Evolutionary conservation across 2,329 filamentous ascomycete species (phyloP).

Genomic region (Corynespora cassiicola): DNA sequence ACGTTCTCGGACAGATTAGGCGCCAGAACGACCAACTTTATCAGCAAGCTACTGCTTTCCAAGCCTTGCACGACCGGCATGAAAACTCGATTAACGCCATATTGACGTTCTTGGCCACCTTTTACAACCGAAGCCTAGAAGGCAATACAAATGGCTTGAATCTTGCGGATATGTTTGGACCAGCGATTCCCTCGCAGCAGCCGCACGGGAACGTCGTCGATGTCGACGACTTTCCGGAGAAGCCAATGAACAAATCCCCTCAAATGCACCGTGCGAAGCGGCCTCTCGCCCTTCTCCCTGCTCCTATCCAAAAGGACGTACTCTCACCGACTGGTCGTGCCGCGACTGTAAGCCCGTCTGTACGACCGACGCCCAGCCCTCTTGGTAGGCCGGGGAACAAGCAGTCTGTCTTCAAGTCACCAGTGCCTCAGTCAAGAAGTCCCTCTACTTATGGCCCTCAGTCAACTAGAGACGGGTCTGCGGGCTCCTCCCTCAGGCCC

Average conservation of each 20-base stretch:
- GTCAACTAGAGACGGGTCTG: constrained; percentile 15
- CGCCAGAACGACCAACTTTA: constrained; percentile 88
- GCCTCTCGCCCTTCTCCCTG: constrained; percentile 46
- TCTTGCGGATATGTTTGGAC: constrained; percentile 83
- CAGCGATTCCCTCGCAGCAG: constrained; percentile 68
- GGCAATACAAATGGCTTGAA: constrained; percentile 78
- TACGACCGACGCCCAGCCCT: constrained; percentile 28
- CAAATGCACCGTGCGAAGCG: constrained; percentile 45
- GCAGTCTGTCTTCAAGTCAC: constrained; percentile 30
- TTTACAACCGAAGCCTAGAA: constrained; percentile 92
- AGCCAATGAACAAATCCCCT: constrained; percentile 36
- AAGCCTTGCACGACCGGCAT: constrained; percentile 91
- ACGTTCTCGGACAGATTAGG: constrained; percentile 79
- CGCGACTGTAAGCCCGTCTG: constrained; percentile 37
- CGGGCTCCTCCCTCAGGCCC: constrained; percentile 45
- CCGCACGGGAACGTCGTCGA: constrained; percentile 68
- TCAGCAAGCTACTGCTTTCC: constrained; percentile 85
- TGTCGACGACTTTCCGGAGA: constrained; percentile 61
- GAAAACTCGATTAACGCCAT: constrained; percentile 99
- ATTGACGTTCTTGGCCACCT: constrained; percentile 92
- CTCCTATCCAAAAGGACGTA: constrained; percentile 36
- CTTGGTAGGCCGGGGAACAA: constrained; percentile 25
- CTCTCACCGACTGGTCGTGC: constrained; percentile 33
- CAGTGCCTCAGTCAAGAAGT: constrained; percentile 21
- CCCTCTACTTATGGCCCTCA: constrained; percentile 14